A percentile compares a stretch with the other conserved stretches of the same genome.
Evolutionary conservation across 1,139 yeast genomes (phyloP).

Genomic region (Groenewaldozyma sp.): DNA sequence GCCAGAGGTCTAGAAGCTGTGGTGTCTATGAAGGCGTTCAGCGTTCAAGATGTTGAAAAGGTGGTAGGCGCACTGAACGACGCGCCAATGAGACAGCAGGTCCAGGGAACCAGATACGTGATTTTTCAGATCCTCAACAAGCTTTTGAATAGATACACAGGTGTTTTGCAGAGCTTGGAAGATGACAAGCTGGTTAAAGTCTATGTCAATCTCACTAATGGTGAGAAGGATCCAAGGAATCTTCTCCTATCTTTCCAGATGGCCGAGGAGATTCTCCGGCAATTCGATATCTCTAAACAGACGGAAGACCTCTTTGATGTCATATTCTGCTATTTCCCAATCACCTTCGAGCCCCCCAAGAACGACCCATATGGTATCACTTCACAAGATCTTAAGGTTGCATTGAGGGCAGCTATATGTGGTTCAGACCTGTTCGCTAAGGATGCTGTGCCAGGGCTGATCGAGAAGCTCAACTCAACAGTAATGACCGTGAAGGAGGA

Average conservation of each 20-base stretch:
- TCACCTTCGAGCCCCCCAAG: constrained; percentile 87
- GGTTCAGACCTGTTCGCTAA: constrained; percentile 57
- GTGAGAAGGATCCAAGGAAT: constrained; percentile 93
- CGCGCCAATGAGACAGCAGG: constrained; percentile 51
- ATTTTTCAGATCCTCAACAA: constrained; percentile 45
- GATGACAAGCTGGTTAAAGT: constrained; percentile 42
- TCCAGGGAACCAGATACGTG: constrained; percentile 56
- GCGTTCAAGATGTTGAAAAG: constrained; percentile 20
- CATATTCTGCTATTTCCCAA: constrained; percentile 91
- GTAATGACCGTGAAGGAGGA: constrained; percentile 72
- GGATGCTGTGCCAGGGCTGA: constrained; percentile 65
- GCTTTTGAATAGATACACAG: constrained; percentile 26
- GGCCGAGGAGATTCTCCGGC: constrained; percentile 40
- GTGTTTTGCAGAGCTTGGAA: constrained; percentile 1
- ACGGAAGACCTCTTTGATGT: constrained; percentile 73
- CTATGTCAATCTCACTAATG: constrained; percentile 61
- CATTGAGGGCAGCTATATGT: constrained; percentile 47
- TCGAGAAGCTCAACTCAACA: constrained; percentile 80
- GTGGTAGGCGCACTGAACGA: constrained; percentile 39
- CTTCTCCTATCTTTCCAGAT: constrained; percentile 60
- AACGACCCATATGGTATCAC: constrained; percentile 85
- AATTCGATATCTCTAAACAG: constrained; percentile 34
- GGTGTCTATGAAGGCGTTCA: constrained; percentile 33
- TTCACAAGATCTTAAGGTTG: constrained; percentile 55
- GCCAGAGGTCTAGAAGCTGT: constrained; percentile 49